A percentile compares a stretch with the other conserved stretches of the same genome.
Conservation (phyloP, 2,329 filamentous ascomycete genomes). For the Scortechinia acanthostroma region DNA sequence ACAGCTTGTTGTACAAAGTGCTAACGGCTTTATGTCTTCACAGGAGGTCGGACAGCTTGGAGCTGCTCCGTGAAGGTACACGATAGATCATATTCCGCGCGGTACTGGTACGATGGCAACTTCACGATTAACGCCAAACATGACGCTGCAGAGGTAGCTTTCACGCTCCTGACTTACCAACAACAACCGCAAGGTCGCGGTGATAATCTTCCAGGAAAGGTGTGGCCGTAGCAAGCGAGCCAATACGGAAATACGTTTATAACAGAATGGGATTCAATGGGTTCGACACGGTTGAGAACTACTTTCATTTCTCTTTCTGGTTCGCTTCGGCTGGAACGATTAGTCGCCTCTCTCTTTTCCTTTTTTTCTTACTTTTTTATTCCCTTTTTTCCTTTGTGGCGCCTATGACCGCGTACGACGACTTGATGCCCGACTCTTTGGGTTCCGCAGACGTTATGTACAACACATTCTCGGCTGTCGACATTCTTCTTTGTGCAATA, state of each 20-base stretch:
- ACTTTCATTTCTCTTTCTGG: not conserved
- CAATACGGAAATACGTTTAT: no score
- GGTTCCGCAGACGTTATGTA: no score
- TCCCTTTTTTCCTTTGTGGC: not conserved
- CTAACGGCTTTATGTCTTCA: not conserved
- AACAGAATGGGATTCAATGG: not conserved
- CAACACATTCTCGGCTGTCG: no score
- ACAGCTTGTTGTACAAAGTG: no score
- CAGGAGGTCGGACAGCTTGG: conserved; percentile 54
- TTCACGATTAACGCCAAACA: conserved; percentile 51
- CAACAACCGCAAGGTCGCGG: not conserved
- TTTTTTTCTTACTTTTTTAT: not conserved
- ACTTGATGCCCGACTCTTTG: no score
- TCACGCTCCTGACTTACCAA: conserved; percentile 14
- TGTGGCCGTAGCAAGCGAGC: not conserved
- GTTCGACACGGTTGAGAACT: not conserved
- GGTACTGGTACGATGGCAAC: conserved; percentile 54
- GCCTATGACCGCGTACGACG: no score
- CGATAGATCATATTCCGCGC: conserved; percentile 32
- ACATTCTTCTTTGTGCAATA: no score
- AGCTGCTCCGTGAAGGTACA: conserved; percentile 39
- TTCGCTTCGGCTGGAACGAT: not conserved
- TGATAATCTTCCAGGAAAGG: not conserved
- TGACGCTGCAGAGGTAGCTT: conserved; percentile 49
- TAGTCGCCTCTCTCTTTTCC: not conserved